Evolutionary conservation across 331 rosid species (phyloP), one percentile per base, ranked within the genome.

Genomic region (Rosa hybrid): DNA sequence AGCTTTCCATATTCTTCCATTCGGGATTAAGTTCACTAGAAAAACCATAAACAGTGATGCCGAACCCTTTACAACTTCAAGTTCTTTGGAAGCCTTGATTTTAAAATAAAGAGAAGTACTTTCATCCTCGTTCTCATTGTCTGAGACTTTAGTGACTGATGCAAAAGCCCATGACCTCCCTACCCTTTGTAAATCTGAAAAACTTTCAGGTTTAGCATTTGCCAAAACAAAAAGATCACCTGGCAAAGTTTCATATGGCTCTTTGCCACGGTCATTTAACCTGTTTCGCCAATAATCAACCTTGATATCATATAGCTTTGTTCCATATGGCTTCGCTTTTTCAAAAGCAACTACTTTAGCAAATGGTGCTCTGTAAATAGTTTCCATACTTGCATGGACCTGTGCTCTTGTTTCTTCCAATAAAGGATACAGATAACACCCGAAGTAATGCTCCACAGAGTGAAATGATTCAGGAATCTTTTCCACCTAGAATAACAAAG

Each of bases 1-100:
- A 3, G 75, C 44, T 51, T 54, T 78, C 81, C 81, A 68, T 42
- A 78, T 78, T 70, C 81, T 78, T 12, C 72, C 68, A 34, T 68
- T 53, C 12, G 68, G 42, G 14, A 8, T 30, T 77, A 67, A 34
- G 42, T 77, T 77, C 74, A 54, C 74, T 16, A 78, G 39, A 18
- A 78, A 68, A 30, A 78, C 81, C 53, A 53, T 7, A 78, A 27
- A 51, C 2, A 54, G 4, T 17, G 65, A 18, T 7, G 21, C 8
- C 51, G 18, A 13, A 8, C 27, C 11, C 41, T n/a, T 34, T 14
- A 10, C 6, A 1, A 6, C 68, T 30, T n/a, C 68, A 74, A 54
- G 13, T 13, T 6, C 41, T 9, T 48, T 50, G 3, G 75, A 39
- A 6, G 68, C 65, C 74, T 38, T 50, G 38, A 69, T 50, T 54